Evolutionary conservation across 257 asterid species (phyloP), one percentile per base, ranked within the genome.

Genomic region (Knoxia roxburghii): DNA sequence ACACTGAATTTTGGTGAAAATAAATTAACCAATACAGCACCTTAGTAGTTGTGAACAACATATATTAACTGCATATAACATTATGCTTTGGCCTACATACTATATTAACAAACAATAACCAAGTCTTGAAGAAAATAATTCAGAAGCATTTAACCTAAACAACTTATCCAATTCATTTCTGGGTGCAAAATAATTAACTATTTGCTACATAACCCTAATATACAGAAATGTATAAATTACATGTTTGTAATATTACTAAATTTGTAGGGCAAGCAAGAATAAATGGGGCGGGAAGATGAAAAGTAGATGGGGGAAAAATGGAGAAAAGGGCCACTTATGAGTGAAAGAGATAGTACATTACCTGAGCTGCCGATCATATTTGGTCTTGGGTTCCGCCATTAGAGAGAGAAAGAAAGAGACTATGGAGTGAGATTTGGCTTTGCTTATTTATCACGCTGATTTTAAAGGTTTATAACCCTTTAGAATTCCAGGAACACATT

Each of bases 291-390:
- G 4, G 27, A 50, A 5, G 29, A 50, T 9, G 27, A 48, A 52
- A 10, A 55, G 66, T 23, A 37, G 9, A 37, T 3, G 2, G 50
- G 21, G 7, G 54, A 49, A 58, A n/a, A n/a, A n/a, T n/a, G 39
- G 41, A 5, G 2, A 21, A 24, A 39, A 32, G 29, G 0, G 52
- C 14, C 9, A 48, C 10, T 6, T 56, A 67, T n/a, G n/a, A n/a
- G n/a, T n/a, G 8, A n/a, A 41, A 24, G 11, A 3, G 39, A 30
- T 20, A 60, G 2, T 1, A 56, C 23, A 69, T 57, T 76, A 89
- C 97, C 98, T 89, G 84, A 93, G 95, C 78, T 90, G 99, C 59
- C 99, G 99, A 90, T 93, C 99, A 87, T 93, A 92, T 72, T 92
- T 92, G 78, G 78, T 80, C 73, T 86, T 89, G 71, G 93, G 85